Base-by-base conservation (phyloP, 2,329 filamentous ascomycete genomes). In the Geosmithia morbida region DNA sequence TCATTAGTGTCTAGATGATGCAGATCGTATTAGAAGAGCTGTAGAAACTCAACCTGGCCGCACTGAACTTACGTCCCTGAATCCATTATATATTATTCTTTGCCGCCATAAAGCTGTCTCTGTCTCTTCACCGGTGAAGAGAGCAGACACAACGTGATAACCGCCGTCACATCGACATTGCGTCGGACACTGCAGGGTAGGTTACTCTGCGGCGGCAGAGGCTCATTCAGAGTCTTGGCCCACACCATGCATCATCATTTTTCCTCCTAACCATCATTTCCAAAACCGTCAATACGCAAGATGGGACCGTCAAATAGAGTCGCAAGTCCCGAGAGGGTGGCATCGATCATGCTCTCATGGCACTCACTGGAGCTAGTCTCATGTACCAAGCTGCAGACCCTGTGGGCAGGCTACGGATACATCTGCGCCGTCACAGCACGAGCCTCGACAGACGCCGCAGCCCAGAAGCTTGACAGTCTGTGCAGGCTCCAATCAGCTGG, bases 341-440 rank as follows among this genome's bases (percentile, higher is more conserved):
- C 67, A 11, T 53, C 59, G 39, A 55, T 63, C 11, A 60, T 72
- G 52, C 56, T 70, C 19, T 60, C 63, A 1, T 63, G 64, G 56
- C 54, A 64, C 2, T 61, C 57, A 17, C 59, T 72, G 3, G 57
- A 68, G 41, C 57, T 72, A 7, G 55, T 66, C 10, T 66, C 65
- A 0, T 61, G 61, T 44, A 56, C 50, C 3, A 56, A 65, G 33
- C 48, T 71, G 0, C 70, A 74, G 49, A 63, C 65, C 0, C 57
- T 74, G 1, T 74, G 71, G 71, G 71, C 71, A 1, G 71, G 70
- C 16, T 74, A 74, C 50, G 71, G 71, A 2, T 63, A 77, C 41
- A 77, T 83, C 47, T 80, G 73, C 55, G 66, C 70, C 13, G 54
- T 83, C 29, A 66, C 58, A 2, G 75, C 74, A 3, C 62, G 59